Evolutionary conservation across 331 rosid genomes (phyloP), one percentile per base, ranked within the genome.

Genomic region (Dryas integrifolia): DNA sequence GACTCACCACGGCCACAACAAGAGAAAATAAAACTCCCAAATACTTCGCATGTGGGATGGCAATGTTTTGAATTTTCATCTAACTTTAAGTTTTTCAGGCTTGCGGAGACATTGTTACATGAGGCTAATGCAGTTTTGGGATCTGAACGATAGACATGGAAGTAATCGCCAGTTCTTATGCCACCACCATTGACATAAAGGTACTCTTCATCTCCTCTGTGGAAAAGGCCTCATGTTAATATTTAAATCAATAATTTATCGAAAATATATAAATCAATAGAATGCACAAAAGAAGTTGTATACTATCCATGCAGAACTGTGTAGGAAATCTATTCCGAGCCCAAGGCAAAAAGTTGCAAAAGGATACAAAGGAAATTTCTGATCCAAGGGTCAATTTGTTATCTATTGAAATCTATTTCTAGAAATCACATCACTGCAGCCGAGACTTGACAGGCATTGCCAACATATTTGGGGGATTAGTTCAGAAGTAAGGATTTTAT

Each of bases 141-240:
- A 77, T 89, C 96, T 45, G 92, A 86, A 74, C 58, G 82, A 87
- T 90, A 90, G 86, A 92, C 83, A 66, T 82, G 92, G 80, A 92
- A 88, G 82, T 58, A 7, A 82, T 92, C 92, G 35, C 96, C 96
- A 68, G 86, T 80, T 79, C 55, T 84, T 73, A 92, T 84, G 82
- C 88, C 95, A 39, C 73, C 58, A 58, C 96, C 98, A 15, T 83
- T 86, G 38, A 87, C 86, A 75, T 79, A 84, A 59, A 92, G 85
- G 76, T 82, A 87, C 81, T 87, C 86, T 15, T 90, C 86, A 66
- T 90, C 88, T 73, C 89, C 96, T 50, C 98, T 92, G 92, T 52
- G 30, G 74, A 82, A 81, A 72, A 80, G 58, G 30, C 18, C 26
- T 62, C 68, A 10, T 18, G 7, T 65, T 70, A 47, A 55, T 18